phyloP scores from a whole-genome alignment of 2,329 filamentous ascomycete genomes.

The Orbilia oligospora region DNA sequence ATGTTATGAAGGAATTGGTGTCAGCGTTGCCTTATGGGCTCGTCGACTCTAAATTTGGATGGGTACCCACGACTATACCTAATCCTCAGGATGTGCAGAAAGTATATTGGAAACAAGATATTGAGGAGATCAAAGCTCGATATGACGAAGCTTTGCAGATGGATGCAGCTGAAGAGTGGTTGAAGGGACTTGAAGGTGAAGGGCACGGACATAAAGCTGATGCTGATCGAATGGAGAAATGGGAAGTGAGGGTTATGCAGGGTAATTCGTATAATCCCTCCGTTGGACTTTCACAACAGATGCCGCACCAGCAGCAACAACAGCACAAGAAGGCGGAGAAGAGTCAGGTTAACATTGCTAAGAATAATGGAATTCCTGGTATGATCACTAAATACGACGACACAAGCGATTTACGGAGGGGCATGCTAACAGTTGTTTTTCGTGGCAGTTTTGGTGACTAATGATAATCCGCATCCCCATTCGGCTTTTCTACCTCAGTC shows the following conservation, averaged over 20 bases:
- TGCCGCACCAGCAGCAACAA: constrained; percentile 32
- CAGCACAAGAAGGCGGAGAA: constrained; percentile 50
- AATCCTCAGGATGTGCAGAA: constrained; percentile 74
- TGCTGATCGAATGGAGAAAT: constrained; percentile 81
- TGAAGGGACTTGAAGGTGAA: constrained; percentile 78
- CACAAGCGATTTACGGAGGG: neutral
- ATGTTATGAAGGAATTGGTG: constrained; percentile 74
- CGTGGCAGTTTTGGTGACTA: constrained; percentile 44
- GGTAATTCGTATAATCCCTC: constrained; percentile 57
- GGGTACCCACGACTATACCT: constrained; percentile 65
- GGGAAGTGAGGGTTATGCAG: constrained; percentile 70
- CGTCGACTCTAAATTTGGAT: constrained; percentile 62
- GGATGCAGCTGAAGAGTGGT: constrained; percentile 81
- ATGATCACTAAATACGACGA: constrained; percentile 1
- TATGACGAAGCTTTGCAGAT: constrained; percentile 76
- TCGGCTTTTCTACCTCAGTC: constrained; percentile 48
- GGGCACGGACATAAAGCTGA: constrained; percentile 75
- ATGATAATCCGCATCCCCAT: constrained; percentile 20
- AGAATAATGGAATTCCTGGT: constrained; percentile 56
- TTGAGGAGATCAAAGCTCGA: constrained; percentile 75
- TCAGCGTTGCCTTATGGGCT: constrained; percentile 80
- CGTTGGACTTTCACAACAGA: constrained; percentile 3
- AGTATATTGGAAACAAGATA: constrained; percentile 75
- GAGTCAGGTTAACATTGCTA: constrained; percentile 8
- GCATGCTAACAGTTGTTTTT: constrained; percentile 10